A percentile compares a stretch with the other conserved stretches of the same genome.
These are phyloP conservation scores for Linnemannia exigua DNA, from an alignment of 192 early-diverging fungal species.

Conservation along the genomic window DNA sequence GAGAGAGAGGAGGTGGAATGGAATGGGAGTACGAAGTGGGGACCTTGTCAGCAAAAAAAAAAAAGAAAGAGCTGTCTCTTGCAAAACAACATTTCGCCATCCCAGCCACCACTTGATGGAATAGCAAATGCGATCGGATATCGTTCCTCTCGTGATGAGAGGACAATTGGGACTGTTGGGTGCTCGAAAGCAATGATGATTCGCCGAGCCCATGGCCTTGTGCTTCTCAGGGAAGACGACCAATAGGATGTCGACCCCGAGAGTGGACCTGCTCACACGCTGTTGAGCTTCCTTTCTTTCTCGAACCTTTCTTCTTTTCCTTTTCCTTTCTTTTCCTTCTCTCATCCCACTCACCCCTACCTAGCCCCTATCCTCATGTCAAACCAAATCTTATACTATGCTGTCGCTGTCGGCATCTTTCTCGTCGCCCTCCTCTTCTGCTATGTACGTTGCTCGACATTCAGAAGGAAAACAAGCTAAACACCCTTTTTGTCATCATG, in stretches of 20 bases:
- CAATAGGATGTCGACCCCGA: neutral
- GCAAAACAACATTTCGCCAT: neutral
- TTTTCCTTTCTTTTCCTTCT: neutral
- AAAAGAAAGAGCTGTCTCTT: slow-evolving; percentile 2
- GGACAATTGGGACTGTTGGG: neutral
- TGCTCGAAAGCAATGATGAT: neutral
- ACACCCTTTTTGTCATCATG: neutral
- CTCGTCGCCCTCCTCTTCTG: slow-evolving; percentile 49
- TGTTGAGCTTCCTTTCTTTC: neutral
- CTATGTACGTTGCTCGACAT: slow-evolving; percentile 27
- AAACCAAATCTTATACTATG: slow-evolving; percentile 26
- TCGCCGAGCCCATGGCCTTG: neutral
- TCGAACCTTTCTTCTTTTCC: neutral
- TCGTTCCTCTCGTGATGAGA: neutral
- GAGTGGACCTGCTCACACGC: neutral
- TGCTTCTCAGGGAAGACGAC: neutral
- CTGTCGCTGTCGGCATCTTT: slow-evolving; percentile 30
- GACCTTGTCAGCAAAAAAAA: neutral
- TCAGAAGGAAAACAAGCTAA: too few species aligned
- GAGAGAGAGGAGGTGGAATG: neutral
- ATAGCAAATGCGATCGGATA: neutral
- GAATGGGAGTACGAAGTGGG: neutral
- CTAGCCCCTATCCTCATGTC: slow-evolving; percentile 26
- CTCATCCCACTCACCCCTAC: neutral
- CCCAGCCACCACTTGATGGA: neutral